Evolutionary conservation across 139 green algal species (phyloP), one percentile per base, ranked within the genome.

Genomic region (Coelastrella sp.): DNA sequence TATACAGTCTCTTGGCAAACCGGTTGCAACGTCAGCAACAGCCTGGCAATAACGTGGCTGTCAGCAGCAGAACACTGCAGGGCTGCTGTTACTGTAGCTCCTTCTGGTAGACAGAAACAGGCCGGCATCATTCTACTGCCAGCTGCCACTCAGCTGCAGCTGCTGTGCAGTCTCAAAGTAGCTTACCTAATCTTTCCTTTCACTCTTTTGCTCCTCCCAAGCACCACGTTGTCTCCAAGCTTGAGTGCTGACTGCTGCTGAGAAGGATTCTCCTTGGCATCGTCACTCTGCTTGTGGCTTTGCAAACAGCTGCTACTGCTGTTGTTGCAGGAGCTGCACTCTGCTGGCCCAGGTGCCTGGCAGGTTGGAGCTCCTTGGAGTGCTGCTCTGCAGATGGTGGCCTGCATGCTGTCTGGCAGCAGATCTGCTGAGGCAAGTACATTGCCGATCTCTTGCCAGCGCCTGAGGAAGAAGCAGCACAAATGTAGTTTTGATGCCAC

Each of bases 221-320:
- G 86, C 61, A 90, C 61, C 14, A 90, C 84, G 7, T 57, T 24
- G 56, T 88, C 84, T 5, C 68, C 84, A 12, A 81, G 84, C 84
- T 88, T 80, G 27, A 88, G 49, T 22, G 7, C 20, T 17, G n/a
- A n/a, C 35, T 87, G 63, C 56, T 15, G 82, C 82, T n/a, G 82
- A 17, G 22, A 79, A 27, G 7, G 7, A 6, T 35, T 14, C 15
- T 25, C 19, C 65, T 63, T 12, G 74, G n/a, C 65, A 63, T 9
- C 60, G 7, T 7, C 63, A 70, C 12, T 17, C 4, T 19, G 19
- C 19, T 79, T 63, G 15, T 22, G 74, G 35, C 84, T 82, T 49
- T 7, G 22, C 8, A 20, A 57, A 49, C 68, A 72, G 84, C 66
- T 80, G 65, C 60, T 14, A 17, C 19, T 79, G 65, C 68, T 60